A percentile compares a stretch with the other conserved stretches of the same genome.
These are phyloP conservation scores for Chaetomium fimeti DNA, from an alignment of 495 filamentous ascomycete species.

Conservation along the genomic window DNA sequence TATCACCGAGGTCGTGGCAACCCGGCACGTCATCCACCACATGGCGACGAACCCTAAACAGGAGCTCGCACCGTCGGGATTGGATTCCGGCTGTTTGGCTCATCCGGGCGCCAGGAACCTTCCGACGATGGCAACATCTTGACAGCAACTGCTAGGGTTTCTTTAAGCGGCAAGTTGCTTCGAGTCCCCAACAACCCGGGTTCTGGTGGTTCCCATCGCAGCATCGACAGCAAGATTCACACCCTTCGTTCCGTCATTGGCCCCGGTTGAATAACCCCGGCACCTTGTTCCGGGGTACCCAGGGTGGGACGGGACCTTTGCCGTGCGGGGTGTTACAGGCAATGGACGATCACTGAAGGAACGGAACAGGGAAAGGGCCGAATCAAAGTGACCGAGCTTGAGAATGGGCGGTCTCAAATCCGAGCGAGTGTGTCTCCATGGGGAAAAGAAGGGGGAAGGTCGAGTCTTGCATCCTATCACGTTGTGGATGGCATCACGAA, in stretches of 20 bases:
- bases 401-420: neutral
- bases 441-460: neutral
- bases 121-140: neutral
- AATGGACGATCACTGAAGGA: neutral
- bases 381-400: neutral
- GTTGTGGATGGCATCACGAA: neutral
- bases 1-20: neutral
- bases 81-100: neutral
- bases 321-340: constrained; percentile 17
- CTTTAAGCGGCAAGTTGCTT: neutral
- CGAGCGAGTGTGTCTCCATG: neutral
- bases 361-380: constrained; percentile 5
- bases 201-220: neutral
- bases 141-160: neutral
- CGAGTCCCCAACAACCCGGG: neutral
- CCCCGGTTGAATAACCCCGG: constrained; percentile 17
- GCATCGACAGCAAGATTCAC: neutral
- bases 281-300: neutral
- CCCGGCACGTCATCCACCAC: constrained; percentile 1
- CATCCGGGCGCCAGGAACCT: neutral
- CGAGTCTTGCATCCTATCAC: neutral
- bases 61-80: neutral
- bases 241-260: constrained; percentile 1
- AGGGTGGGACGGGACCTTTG: neutral
- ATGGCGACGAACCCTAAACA: neutral